phyloP scores from a whole-genome alignment of 2,329 filamentous ascomycete species.

The Arthrinium phaeospermum region DNA sequence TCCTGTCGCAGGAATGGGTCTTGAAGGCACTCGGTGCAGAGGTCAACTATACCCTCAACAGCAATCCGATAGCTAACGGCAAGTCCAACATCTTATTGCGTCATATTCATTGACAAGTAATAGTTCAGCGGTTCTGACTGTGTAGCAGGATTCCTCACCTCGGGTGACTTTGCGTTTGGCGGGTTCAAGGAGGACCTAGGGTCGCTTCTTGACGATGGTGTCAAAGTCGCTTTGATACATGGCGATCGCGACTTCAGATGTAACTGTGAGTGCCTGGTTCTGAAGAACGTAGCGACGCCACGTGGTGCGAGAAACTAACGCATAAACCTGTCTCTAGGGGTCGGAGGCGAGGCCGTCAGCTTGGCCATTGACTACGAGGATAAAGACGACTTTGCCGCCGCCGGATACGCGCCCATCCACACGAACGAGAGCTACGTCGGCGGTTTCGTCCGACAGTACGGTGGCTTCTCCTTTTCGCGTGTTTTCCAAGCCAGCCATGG shows the following conservation, averaged over 20 bases:
- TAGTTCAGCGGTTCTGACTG: constrained; percentile 56
- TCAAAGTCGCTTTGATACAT: constrained; percentile 46
- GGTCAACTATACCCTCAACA: constrained; percentile 62
- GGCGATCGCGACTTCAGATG: constrained; percentile 42
- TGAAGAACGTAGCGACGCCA: not conserved
- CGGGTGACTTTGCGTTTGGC: constrained; percentile 53
- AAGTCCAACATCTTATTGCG: not conserved
- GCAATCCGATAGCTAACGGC: constrained; percentile 45
- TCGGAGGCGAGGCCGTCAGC: constrained; percentile 35
- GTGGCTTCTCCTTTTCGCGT: constrained; percentile 54
- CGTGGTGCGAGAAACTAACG: not conserved
- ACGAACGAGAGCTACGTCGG: constrained; percentile 49
- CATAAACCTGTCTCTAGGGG: constrained; percentile 19
- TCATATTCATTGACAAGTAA: not conserved
- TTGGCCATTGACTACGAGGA: constrained; percentile 53
- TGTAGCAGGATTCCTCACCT: constrained; percentile 20
- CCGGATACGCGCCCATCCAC: constrained; percentile 52
- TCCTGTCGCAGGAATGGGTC: constrained; percentile 37
- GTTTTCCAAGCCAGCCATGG: constrained; percentile 49
- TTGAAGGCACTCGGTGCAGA: constrained; percentile 63
- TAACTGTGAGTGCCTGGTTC: constrained; percentile 30
- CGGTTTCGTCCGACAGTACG: constrained; percentile 58
- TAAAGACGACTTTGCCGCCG: constrained; percentile 43
- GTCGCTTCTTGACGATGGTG: constrained; percentile 28
- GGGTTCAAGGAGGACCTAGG: constrained; percentile 35